Evolutionary conservation across 768 basidiomycete species (phyloP).

Genomic region (Porphyrellus cyaneotinctus): DNA sequence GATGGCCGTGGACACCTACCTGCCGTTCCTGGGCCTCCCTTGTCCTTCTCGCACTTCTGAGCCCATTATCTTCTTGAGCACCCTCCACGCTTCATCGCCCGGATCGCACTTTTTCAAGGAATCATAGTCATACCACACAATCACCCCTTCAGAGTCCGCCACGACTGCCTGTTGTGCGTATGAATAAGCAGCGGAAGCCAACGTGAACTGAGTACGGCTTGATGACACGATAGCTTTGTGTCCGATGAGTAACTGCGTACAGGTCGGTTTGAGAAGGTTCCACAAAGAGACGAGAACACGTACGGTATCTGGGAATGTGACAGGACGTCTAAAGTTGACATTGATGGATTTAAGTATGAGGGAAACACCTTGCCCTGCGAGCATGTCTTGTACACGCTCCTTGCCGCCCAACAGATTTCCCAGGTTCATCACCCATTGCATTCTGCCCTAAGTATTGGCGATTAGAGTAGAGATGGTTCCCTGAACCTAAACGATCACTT

Average conservation of each 20-base stretch:
- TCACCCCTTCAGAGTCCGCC: constrained; percentile 55
- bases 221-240: constrained; percentile 46
- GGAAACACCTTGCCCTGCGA: constrained; percentile 61
- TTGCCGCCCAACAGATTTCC: constrained; percentile 59
- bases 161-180: constrained; percentile 59
- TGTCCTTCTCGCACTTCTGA: constrained; percentile 17
- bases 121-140: constrained; percentile 82
- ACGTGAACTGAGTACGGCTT: constrained; percentile 43
- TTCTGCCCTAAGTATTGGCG: constrained; percentile 48
- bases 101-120: constrained; percentile 60
- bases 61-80: constrained; percentile 22
- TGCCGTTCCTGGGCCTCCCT: background rate
- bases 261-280: background rate
- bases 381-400: constrained; percentile 50
- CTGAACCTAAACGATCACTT: constrained; percentile 13
- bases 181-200: constrained; percentile 59
- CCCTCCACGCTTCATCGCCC: constrained; percentile 43
- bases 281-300: constrained; percentile 20
- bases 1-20: background rate
- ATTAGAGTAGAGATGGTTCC: background rate
- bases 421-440: constrained; percentile 59
- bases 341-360: constrained; percentile 70
- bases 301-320: constrained; percentile 74
- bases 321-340: constrained; percentile 64
- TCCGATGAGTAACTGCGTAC: constrained; percentile 55